Conservation (phyloP, 306 rosid genomes). For the Quillaja saponaria region DNA sequence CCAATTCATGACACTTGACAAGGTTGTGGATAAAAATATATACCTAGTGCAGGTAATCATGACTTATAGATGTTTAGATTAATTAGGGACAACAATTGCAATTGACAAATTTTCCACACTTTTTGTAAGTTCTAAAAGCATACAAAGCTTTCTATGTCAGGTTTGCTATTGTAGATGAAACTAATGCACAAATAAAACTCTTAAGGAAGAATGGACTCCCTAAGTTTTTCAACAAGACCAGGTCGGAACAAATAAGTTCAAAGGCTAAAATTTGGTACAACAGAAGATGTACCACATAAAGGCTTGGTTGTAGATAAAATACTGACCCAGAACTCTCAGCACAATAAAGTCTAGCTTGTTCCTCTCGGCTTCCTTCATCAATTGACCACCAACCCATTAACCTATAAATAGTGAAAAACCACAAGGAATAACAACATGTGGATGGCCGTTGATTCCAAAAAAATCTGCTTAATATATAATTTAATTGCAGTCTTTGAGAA, state of each 20-base stretch:
- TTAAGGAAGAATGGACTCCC: not conserved
- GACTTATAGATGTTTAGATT: no score
- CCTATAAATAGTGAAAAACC: constrained; percentile 47
- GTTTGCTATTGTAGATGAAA: not conserved
- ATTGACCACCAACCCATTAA: constrained; percentile 97
- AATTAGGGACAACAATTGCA: no score
- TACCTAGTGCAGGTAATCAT: no score
- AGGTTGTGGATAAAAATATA: no score
- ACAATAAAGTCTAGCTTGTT: constrained; percentile 77
- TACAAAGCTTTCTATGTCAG: no score
- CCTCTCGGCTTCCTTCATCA: constrained; percentile 85
- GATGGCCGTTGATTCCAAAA: constrained; percentile 13
- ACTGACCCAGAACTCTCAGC: constrained; percentile 70
- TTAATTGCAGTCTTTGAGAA: constrained; percentile 18
- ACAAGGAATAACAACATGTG: constrained; percentile 21
- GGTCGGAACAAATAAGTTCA: constrained; percentile 10
- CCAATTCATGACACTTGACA: no score
- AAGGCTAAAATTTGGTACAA: constrained; percentile 13
- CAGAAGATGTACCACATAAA: constrained; percentile 12
- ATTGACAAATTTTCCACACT: constrained; percentile 6
- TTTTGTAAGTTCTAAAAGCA: constrained; percentile 2
- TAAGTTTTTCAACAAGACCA: constrained; percentile 6
- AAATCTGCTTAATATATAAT: constrained; percentile 24
- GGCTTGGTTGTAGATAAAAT: constrained; percentile 20
- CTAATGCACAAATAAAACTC: not conserved